Conservation (phyloP, 2,329 filamentous ascomycete species). For the Ceratocystis lukuohia region DNA sequence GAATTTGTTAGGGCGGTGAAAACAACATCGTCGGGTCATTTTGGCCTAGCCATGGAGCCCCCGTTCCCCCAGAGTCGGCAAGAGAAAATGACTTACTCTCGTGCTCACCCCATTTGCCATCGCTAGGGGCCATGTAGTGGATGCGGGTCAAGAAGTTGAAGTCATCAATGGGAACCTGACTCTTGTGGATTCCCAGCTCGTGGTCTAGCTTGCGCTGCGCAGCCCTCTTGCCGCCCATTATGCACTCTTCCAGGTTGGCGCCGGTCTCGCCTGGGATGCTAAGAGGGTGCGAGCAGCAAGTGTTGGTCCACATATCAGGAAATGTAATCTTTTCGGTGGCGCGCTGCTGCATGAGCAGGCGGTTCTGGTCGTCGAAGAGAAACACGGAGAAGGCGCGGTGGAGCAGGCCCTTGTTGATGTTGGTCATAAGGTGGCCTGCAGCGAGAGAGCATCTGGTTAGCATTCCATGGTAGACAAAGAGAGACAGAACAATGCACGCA, state of each 20-base stretch:
- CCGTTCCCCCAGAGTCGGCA: background rate
- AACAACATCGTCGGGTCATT: background rate
- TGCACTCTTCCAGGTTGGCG: slow-evolving; percentile 60
- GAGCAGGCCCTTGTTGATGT: slow-evolving; percentile 89
- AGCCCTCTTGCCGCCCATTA: slow-evolving; percentile 78
- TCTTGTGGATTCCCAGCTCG: slow-evolving; percentile 79
- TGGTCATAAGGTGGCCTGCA: slow-evolving; percentile 91
- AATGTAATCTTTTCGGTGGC: slow-evolving; percentile 97
- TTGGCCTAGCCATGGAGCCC: background rate
- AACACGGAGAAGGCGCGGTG: slow-evolving; percentile 98
- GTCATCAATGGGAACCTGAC: slow-evolving; percentile 79
- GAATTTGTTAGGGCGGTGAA: too few relatives aligned
- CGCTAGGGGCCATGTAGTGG: slow-evolving; percentile 93
- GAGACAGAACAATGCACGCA: background rate
- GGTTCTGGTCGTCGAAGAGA: slow-evolving; percentile 88
- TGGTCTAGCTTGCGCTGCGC: slow-evolving; percentile 89
- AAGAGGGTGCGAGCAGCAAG: slow-evolving; percentile 94
- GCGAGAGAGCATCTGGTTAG: background rate
- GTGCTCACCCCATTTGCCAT: slow-evolving; percentile 97
- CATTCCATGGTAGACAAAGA: background rate
- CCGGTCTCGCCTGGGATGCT: slow-evolving; percentile 87
- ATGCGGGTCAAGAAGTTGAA: slow-evolving; percentile 94
- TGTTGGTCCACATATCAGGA: slow-evolving; percentile 99
- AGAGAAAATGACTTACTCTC: slow-evolving; percentile 54
- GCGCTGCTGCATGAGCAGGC: slow-evolving; percentile 86